Conservation (phyloP, 495 filamentous ascomycete genomes). For the Bacidia rubella region DNA sequence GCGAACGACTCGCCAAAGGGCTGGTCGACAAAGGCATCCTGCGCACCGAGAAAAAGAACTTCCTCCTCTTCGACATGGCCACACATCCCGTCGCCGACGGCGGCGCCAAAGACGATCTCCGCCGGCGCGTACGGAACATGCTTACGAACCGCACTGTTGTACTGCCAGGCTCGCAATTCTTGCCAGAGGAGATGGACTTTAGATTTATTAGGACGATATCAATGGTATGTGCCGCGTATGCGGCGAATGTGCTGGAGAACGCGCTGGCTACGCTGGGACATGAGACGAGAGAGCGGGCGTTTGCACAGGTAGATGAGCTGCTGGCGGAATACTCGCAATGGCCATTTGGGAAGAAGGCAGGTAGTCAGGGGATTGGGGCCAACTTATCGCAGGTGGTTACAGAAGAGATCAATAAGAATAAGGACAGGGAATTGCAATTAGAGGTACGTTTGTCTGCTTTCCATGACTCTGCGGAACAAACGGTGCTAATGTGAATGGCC, state of each 20-base stretch:
- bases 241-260: constrained; percentile 95
- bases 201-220: constrained; percentile 78
- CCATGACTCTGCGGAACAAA: neutral
- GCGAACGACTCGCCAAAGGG: constrained; percentile 94
- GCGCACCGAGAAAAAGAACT: constrained; percentile 97
- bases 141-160: constrained; percentile 91
- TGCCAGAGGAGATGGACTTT: constrained; percentile 89
- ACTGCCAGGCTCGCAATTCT: constrained; percentile 64
- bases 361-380: constrained; percentile 70
- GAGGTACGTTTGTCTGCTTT: constrained; percentile 47
- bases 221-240: constrained; percentile 97
- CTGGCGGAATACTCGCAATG: constrained; percentile 92
- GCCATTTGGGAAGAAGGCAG: constrained; percentile 75
- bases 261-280: constrained; percentile 87
- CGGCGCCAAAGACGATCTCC: constrained; percentile 93
- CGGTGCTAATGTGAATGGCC: constrained; percentile 2
- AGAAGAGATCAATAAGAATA: constrained; percentile 72
- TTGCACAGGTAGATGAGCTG: constrained; percentile 92
- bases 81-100: constrained; percentile 97
- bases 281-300: constrained; percentile 83
- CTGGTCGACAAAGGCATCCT: constrained; percentile 97
- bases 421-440: constrained; percentile 87
- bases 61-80: constrained; percentile 98
- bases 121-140: constrained; percentile 79
- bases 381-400: constrained; percentile 80